These are phyloP conservation scores for Zasmidium cellare DNA, from an alignment of 2,329 filamentous ascomycete genomes.

Conservation along the genomic window DNA sequence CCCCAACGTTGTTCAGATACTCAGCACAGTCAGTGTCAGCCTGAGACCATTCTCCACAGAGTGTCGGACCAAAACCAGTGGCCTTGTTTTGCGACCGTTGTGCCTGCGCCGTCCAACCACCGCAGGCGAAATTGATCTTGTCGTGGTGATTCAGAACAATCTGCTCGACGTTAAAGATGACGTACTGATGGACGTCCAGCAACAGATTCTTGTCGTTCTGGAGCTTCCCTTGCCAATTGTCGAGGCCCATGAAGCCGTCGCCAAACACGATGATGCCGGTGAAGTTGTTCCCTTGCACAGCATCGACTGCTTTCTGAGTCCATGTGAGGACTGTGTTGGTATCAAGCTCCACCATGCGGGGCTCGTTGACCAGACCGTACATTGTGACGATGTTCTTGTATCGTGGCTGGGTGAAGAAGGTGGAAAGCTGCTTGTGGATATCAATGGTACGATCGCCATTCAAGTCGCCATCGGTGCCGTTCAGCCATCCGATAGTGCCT, in stretches of 20 bases:
- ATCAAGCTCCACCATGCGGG: slow-evolving; percentile 72
- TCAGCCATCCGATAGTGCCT: slow-evolving; percentile 82
- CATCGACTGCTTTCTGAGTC: slow-evolving; percentile 71
- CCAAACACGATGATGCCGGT: slow-evolving; percentile 76
- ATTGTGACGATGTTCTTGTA: slow-evolving; percentile 91
- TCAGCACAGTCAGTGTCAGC: slow-evolving; percentile 92
- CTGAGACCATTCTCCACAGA: slow-evolving; percentile 97
- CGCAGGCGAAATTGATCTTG: slow-evolving; percentile 85
- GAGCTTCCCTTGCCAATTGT: slow-evolving; percentile 86
- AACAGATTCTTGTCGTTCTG: slow-evolving; percentile 70
- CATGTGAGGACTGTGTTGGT: slow-evolving; percentile 70
- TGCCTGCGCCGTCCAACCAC: slow-evolving; percentile 81
- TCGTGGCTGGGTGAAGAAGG: slow-evolving; percentile 89
- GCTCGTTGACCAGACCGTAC: slow-evolving; percentile 94
- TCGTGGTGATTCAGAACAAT: slow-evolving; percentile 77
- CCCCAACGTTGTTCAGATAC: slow-evolving; percentile 85
- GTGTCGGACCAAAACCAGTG: slow-evolving; percentile 86
- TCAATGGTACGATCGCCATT: slow-evolving; percentile 83
- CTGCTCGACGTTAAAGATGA: slow-evolving; percentile 92
- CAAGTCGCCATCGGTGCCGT: slow-evolving; percentile 76
- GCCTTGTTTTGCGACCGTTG: slow-evolving; percentile 67
- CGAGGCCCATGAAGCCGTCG: slow-evolving; percentile 89
- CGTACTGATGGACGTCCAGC: slow-evolving; percentile 97
- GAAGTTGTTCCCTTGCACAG: slow-evolving; percentile 76
- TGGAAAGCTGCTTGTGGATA: slow-evolving; percentile 79